phyloP scores from a whole-genome alignment of 2,329 filamentous ascomycete species.

The Fusarium proliferatum region DNA sequence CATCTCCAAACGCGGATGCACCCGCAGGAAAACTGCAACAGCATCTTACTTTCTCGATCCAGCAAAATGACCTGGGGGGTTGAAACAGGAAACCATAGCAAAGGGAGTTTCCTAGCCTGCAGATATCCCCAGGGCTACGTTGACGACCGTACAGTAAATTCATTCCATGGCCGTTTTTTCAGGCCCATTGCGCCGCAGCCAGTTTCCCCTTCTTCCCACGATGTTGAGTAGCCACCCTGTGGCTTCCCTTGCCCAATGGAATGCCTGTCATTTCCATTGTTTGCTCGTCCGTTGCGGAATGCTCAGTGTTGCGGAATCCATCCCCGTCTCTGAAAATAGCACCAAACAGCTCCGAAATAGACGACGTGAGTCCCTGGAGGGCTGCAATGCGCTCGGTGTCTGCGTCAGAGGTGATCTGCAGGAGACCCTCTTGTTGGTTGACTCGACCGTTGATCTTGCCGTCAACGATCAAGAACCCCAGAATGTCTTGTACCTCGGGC shows the following conservation, averaged over 20 bases:
- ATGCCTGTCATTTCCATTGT: constrained; percentile 44
- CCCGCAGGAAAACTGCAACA: constrained; percentile 18
- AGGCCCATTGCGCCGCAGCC: constrained; percentile 21
- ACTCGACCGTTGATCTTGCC: constrained; percentile 88
- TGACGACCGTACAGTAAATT: neutral
- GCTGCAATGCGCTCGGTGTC: constrained; percentile 81
- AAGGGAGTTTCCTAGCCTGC: neutral
- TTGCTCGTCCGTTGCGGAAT: constrained; percentile 45
- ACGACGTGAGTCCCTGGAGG: constrained; percentile 76
- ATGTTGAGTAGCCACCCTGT: constrained; percentile 6
- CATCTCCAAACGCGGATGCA: constrained; percentile 34
- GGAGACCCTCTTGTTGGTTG: constrained; percentile 85
- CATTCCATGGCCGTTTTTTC: constrained; percentile 4
- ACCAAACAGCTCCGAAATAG: constrained; percentile 75
- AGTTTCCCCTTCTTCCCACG: constrained; percentile 41
- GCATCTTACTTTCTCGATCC: constrained; percentile 28
- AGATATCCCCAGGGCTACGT: neutral
- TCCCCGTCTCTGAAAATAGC: constrained; percentile 83
- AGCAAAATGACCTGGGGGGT: constrained; percentile 2
- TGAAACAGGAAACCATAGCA: neutral
- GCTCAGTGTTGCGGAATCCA: constrained; percentile 63
- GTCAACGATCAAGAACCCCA: constrained; percentile 94
- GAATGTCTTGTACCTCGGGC: constrained; percentile 90
- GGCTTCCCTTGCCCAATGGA: constrained; percentile 27
- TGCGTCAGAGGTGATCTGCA: constrained; percentile 80